Conservation (phyloP, 192 early-diverging fungal genomes). For the Cetraspora pellucida region DNA sequence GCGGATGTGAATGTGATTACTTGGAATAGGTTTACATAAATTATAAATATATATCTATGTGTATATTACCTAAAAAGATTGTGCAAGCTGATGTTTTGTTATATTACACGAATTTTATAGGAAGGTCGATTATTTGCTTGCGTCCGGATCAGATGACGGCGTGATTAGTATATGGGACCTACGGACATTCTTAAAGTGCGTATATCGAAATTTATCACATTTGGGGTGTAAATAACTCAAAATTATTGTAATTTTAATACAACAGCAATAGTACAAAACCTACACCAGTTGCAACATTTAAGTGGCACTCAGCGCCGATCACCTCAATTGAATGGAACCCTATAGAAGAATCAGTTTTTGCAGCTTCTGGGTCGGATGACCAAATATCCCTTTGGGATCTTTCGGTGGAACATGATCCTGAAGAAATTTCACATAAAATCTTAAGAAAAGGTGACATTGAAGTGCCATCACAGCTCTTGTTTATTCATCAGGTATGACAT, state of each 20-base stretch:
- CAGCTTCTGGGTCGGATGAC: slow-evolving; percentile 90
- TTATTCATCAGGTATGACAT: slow-evolving; percentile 66
- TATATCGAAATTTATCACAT: neutral
- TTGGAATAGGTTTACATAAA: slow-evolving; percentile 77
- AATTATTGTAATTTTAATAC: neutral
- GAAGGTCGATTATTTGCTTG: slow-evolving; percentile 83
- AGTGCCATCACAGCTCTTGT: slow-evolving; percentile 93
- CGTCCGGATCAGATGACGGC: slow-evolving; percentile 91
- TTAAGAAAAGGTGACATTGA: slow-evolving; percentile 67
- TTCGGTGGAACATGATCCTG: slow-evolving; percentile 92
- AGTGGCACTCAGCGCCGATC: slow-evolving; percentile 90
- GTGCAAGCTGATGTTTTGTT: neutral
- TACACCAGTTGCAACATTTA: slow-evolving; percentile 87
- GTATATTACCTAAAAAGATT: neutral
- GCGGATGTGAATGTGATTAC: slow-evolving; percentile 95
- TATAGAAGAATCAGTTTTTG: slow-evolving; percentile 87
- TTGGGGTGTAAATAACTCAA: neutral
- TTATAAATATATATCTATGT: neutral
- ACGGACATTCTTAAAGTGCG: slow-evolving; percentile 54
- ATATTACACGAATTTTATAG: slow-evolving; percentile 34
- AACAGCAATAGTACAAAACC: slow-evolving; percentile 44
- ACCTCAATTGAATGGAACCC: slow-evolving; percentile 99
- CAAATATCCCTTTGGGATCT: slow-evolving; percentile 98
- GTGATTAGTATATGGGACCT: slow-evolving; percentile 97
- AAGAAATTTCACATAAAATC: slow-evolving; percentile 71